phyloP scores from a whole-genome alignment of 2,329 filamentous ascomycete genomes.

The Talaromyces marneffei region DNA sequence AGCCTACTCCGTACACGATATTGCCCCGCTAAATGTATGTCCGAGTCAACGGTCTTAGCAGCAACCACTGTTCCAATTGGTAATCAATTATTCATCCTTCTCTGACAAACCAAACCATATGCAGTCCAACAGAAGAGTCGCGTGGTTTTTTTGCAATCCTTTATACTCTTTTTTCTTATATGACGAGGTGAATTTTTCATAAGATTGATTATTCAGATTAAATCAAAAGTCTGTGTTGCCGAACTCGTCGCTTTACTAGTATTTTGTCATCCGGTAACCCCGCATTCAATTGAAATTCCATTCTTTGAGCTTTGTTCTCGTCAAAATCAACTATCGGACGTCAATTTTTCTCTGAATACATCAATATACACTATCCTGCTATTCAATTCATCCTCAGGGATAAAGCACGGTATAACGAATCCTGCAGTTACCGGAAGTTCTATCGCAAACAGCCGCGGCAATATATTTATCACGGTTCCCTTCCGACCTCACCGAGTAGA shows the following conservation, averaged over 20 bases:
- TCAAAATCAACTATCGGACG: neutral
- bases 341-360: neutral
- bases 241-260: neutral
- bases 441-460: neutral
- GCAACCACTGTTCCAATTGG: constrained; percentile 4
- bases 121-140: neutral
- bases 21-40: neutral
- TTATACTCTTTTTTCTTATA: neutral
- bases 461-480: neutral
- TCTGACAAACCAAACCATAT: too few species aligned
- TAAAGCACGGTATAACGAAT: neutral
- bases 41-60: neutral
- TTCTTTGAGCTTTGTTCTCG: neutral
- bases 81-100: constrained; percentile 3
- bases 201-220: neutral
- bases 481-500: neutral
- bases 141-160: constrained; percentile 1
- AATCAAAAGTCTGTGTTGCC: neutral
- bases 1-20: neutral
- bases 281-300: neutral
- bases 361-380: too few species aligned
- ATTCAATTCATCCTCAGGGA: too few species aligned
- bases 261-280: neutral
- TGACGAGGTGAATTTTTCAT: neutral
- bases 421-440: neutral